phyloP scores from a whole-genome alignment of 2,329 filamentous ascomycete species.

The Fusarium humuli region DNA sequence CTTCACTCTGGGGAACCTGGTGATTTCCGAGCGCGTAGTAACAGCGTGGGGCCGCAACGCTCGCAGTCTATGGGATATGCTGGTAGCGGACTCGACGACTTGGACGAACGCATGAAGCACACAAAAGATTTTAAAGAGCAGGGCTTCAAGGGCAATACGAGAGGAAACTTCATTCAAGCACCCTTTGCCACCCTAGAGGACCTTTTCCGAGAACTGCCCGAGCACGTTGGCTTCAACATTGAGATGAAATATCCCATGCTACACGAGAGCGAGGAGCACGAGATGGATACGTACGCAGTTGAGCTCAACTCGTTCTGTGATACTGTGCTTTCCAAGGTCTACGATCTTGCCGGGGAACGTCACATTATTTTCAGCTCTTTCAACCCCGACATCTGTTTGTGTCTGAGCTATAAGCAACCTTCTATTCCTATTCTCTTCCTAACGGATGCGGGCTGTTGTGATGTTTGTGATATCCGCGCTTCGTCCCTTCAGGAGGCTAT shows the following conservation, averaged over 20 bases:
- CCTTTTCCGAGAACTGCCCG: slow-evolving; percentile 86
- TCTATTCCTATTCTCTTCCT: slow-evolving; percentile 96
- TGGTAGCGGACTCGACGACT: slow-evolving; percentile 53
- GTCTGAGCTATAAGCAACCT: slow-evolving; percentile 96
- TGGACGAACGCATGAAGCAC: slow-evolving; percentile 93
- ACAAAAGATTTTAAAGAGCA: slow-evolving; percentile 94
- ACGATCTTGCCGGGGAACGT: slow-evolving; percentile 82
- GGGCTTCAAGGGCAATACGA: slow-evolving; percentile 94
- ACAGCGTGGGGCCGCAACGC: slow-evolving; percentile 58
- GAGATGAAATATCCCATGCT: slow-evolving; percentile 99
- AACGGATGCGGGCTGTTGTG: slow-evolving; percentile 84
- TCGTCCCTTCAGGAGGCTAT: slow-evolving; percentile 95
- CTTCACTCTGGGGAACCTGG: slow-evolving; percentile 50
- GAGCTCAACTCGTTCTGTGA: slow-evolving; percentile 98
- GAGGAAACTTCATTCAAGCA: slow-evolving; percentile 94
- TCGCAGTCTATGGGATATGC: slow-evolving; percentile 68
- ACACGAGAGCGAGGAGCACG: slow-evolving; percentile 91
- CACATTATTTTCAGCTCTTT: slow-evolving; percentile 98
- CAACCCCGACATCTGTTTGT: slow-evolving; percentile 95
- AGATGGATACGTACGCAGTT: slow-evolving; percentile 96
- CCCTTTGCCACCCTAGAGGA: slow-evolving; percentile 96
- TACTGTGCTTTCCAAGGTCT: slow-evolving; percentile 89
- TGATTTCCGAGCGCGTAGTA: slow-evolving; percentile 50
- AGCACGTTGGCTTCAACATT: slow-evolving; percentile 93
- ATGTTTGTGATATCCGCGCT: slow-evolving; percentile 89